Percentiles rank a stretch among this genome's conserved stretches.
These are phyloP conservation scores for Apiosordaria backusii DNA, from an alignment of 495 filamentous ascomycete genomes.

Conservation along the genomic window DNA sequence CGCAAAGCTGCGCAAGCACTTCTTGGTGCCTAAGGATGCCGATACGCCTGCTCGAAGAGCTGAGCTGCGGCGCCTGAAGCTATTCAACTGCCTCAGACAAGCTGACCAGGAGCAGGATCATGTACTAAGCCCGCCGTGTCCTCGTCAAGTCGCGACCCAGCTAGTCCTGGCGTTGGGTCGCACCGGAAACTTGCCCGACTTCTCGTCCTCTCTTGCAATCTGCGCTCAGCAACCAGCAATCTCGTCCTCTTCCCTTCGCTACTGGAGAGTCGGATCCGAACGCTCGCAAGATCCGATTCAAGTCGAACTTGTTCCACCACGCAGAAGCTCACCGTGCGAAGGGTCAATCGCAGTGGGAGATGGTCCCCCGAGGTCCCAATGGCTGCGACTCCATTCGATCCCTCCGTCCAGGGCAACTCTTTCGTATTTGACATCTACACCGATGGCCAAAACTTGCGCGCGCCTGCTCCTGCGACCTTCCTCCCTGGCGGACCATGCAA, in stretches of 20 bases:
- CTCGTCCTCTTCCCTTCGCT: background rate
- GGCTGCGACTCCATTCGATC: constrained; percentile 46
- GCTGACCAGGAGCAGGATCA: constrained; percentile 41
- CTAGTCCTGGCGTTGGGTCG: constrained; percentile 32
- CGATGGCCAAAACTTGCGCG: constrained; percentile 35
- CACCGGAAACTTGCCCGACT: constrained; percentile 17
- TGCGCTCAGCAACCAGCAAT: background rate
- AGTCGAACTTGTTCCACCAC: background rate
- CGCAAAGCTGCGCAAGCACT: constrained; percentile 11
- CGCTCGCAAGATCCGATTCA: background rate
- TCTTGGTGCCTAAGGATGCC: constrained; percentile 32
- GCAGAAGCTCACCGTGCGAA: background rate
- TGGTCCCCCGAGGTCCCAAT: constrained; percentile 39
- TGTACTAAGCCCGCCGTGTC: constrained; percentile 39
- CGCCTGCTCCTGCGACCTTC: constrained; percentile 20
- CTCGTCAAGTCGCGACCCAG: constrained; percentile 39
- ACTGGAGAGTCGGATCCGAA: background rate
- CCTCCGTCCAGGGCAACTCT: constrained; percentile 37
- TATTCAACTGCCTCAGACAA: constrained; percentile 2
- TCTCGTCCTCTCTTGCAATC: constrained; percentile 4
- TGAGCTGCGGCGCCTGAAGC: constrained; percentile 19
- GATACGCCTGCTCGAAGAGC: background rate
- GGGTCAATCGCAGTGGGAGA: constrained; percentile 26
- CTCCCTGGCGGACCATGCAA: constrained; percentile 60
- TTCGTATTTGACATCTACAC: constrained; percentile 48